Conservation (phyloP, 441 rosid genomes). For the Arabidopsis lyrata region DNA sequence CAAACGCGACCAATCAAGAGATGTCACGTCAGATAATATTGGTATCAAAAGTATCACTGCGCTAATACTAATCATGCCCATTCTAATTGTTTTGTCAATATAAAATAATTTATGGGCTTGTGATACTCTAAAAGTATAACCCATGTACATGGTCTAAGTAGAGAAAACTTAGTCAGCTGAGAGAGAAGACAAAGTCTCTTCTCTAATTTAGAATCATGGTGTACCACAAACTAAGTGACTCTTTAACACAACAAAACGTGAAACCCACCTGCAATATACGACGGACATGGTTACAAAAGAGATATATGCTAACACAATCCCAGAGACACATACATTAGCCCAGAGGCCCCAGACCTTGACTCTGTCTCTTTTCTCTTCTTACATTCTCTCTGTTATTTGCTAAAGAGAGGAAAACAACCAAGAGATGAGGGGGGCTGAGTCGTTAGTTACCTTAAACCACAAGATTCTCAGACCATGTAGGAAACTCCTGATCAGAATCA, state of each 20-base stretch:
- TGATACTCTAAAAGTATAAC: no score
- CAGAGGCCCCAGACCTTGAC: constrained; percentile 5
- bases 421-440: constrained; percentile 30
- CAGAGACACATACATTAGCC: not conserved
- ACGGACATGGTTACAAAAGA: constrained; percentile 36
- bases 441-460: constrained; percentile 47
- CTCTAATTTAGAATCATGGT: constrained; percentile 33
- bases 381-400: not conserved
- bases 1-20: no score
- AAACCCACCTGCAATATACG: constrained; percentile 36
- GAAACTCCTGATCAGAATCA: constrained; percentile 45
- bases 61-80: no score
- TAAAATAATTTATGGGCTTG: no score
- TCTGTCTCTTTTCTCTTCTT: not conserved
- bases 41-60: no score
- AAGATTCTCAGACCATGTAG: constrained; percentile 46
- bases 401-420: not conserved
- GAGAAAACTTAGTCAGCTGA: constrained; percentile 14
- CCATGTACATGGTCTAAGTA: no score
- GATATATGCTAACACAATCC: no score
- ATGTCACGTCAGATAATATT: no score
- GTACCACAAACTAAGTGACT: constrained; percentile 43
- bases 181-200: constrained; percentile 25
- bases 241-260: constrained; percentile 38
- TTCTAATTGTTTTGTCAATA: no score